Base-by-base conservation (phyloP, 2,329 filamentous ascomycete genomes). In the Monilinia vaccinii-corymbosi region DNA sequence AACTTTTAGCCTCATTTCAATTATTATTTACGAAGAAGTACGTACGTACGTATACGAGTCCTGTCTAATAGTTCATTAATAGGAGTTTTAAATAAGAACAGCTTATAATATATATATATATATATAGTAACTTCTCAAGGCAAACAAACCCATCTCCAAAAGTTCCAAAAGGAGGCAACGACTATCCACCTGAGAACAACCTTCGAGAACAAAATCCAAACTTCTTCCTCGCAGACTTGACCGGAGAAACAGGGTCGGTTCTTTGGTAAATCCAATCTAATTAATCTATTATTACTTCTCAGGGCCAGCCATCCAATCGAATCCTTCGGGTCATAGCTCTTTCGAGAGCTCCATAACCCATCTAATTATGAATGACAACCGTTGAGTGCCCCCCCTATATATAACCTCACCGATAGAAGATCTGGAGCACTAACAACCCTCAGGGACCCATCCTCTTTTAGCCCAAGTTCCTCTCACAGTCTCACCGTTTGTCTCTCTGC, bases 381-480 rank as follows among this genome's bases (percentile, higher is more conserved):
- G 57, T 59, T 55, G 46, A 55, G 57, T 59, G n/a, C 38, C 38
- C 51, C 51, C 28, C 18, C n/a, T 40, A 11, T 45, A 14, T 34
- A 34, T 23, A 38, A 34, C 31, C 45, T 32, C 25, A 51, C 47
- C n/a, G 32, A 44, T 50, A 49, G 28, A 61, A 49, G 3, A 46
- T 28, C 2, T 34, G 13, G 21, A 47, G 14, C 31, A 45, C 45
- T 60, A 56, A 60, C 25, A 51, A 21, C 23, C 14, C 23, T 25
- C 64, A 91, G 88, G 82, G 66, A 85, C 91, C 18, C 91, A 97
- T 75, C 89, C 88, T 18, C 84, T 97, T 65, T 85, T 99, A 50
- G 89, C 92, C 66, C 94, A 99, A 76, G 85, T 97, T 45, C 91
- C 94, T 34, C 78, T 99, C 59, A 95, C 91, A 53, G 91, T 97